Evolutionary conservation across 2,329 filamentous ascomycete species (phyloP).

Genomic region (Metarhizium robertsii): DNA sequence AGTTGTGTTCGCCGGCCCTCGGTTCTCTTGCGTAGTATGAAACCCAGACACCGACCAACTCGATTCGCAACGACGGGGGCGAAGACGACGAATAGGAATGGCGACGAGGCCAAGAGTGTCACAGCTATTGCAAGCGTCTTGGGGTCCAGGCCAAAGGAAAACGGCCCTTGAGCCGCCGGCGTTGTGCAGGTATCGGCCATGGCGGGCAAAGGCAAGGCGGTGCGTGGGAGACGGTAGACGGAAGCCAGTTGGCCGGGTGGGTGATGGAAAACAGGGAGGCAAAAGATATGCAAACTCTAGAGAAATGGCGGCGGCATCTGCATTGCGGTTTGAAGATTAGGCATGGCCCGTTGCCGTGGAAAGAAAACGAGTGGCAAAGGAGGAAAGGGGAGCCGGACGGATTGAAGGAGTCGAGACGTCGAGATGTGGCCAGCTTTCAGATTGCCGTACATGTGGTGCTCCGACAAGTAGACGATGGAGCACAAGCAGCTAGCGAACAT

Average conservation of each 20-base stretch:
- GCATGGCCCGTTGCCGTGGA: too few species aligned
- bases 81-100: constrained; percentile 15
- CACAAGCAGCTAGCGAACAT: too few species aligned
- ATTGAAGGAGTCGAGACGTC: background rate
- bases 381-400: background rate
- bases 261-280: background rate
- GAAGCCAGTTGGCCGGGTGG: background rate
- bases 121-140: constrained; percentile 17
- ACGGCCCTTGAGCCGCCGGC: constrained; percentile 15
- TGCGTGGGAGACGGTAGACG: background rate
- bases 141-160: constrained; percentile 20
- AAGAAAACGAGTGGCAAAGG: too few species aligned
- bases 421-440: background rate
- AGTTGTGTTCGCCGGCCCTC: constrained; percentile 52
- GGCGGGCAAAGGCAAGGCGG: background rate
- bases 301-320: background rate
- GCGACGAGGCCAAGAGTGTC: constrained; percentile 10
- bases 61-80: constrained; percentile 14
- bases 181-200: constrained; percentile 21
- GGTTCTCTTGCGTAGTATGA: constrained; percentile 53
- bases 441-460: background rate
- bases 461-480: too few species aligned
- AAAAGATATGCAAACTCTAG: background rate
- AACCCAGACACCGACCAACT: constrained; percentile 43
- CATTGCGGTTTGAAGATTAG: too few species aligned